phyloP scores from a whole-genome alignment of 306 rosid species.

The Pyrus communis region DNA sequence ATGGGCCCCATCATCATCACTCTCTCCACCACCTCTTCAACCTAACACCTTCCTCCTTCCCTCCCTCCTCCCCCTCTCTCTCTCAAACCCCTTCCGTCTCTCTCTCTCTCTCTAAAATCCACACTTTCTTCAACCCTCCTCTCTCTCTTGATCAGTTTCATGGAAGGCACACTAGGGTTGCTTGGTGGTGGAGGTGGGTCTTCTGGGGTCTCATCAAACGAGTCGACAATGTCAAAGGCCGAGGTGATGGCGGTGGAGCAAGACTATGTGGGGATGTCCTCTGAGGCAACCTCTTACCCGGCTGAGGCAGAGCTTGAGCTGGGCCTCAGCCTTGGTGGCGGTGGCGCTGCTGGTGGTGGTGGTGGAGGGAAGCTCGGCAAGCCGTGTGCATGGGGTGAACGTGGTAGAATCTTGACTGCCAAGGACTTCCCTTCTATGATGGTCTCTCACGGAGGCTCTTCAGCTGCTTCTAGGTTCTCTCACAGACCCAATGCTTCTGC shows the following conservation, averaged over 20 bases:
- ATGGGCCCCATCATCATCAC: conserved; percentile 51
- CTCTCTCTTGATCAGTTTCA: background rate
- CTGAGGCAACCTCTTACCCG: conserved; percentile 36
- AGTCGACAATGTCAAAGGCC: conserved; percentile 23
- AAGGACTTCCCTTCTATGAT: conserved; percentile 51
- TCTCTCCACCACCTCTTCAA: conserved; percentile 30
- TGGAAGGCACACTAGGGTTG: conserved; percentile 40
- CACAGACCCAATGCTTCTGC: conserved; percentile 18
- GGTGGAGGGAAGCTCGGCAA: conserved; percentile 25
- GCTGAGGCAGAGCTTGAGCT: conserved; percentile 52
- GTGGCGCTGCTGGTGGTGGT: conserved; percentile 21
- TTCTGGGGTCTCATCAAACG: conserved; percentile 34
- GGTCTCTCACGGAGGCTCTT: conserved; percentile 22
- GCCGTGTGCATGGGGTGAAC: conserved; percentile 38
- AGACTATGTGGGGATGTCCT: conserved; percentile 30
- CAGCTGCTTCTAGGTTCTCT: conserved; percentile 33
- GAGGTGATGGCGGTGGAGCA: conserved; percentile 17
- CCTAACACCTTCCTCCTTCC: background rate
- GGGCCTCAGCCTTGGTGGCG: conserved; percentile 36
- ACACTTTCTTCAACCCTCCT: background rate
- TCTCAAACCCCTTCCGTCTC: background rate
- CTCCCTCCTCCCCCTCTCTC: background rate
- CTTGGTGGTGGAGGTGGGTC: conserved; percentile 26
- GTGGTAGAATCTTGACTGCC: conserved; percentile 58
- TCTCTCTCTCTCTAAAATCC: background rate